Conservation (phyloP, 495 filamentous ascomycete genomes). For the Hypoxylon trugodes region DNA sequence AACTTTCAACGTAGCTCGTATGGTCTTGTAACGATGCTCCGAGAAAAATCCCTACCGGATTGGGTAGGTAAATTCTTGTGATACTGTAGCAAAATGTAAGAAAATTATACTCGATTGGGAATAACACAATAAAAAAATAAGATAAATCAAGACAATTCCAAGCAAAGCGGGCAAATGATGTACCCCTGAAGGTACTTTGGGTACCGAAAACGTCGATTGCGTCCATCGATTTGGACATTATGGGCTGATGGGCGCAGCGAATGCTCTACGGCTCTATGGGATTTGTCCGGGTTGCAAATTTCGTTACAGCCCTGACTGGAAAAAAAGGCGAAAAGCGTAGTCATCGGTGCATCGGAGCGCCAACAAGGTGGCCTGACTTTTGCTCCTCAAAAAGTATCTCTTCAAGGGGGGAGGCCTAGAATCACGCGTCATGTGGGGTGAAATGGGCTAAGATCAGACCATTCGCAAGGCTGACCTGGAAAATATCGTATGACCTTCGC, state of each 20-base stretch:
- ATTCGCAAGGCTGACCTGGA: constrained; percentile 42
- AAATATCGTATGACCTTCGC: constrained; percentile 46
- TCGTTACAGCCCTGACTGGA: constrained; percentile 20
- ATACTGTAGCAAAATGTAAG: too few relatives aligned
- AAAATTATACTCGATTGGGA: too few relatives aligned
- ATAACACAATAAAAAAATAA: background rate
- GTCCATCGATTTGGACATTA: constrained; percentile 31
- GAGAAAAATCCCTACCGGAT: too few relatives aligned
- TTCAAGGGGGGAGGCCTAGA: constrained; percentile 39
- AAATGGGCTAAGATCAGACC: constrained; percentile 41
- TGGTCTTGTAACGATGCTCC: too few relatives aligned
- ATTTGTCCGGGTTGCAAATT: constrained; percentile 34
- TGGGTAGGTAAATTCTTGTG: too few relatives aligned
- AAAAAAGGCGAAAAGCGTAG: constrained; percentile 22
- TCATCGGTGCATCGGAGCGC: constrained; percentile 35
- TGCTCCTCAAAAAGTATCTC: constrained; percentile 21
- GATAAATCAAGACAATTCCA: background rate
- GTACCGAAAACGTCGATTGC: constrained; percentile 1
- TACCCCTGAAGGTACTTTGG: constrained; percentile 13
- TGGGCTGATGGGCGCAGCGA: constrained; percentile 41
- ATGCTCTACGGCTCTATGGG: constrained; percentile 15
- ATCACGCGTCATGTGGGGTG: constrained; percentile 43
- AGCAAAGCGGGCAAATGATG: constrained; percentile 38
- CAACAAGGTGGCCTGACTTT: constrained; percentile 38
- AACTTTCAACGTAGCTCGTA: too few relatives aligned